Percentiles rank a stretch among this genome's conserved stretches.
These are phyloP conservation scores for Tolypocladium tundrense DNA, from an alignment of 2,329 filamentous ascomycete genomes.

Conservation along the genomic window DNA sequence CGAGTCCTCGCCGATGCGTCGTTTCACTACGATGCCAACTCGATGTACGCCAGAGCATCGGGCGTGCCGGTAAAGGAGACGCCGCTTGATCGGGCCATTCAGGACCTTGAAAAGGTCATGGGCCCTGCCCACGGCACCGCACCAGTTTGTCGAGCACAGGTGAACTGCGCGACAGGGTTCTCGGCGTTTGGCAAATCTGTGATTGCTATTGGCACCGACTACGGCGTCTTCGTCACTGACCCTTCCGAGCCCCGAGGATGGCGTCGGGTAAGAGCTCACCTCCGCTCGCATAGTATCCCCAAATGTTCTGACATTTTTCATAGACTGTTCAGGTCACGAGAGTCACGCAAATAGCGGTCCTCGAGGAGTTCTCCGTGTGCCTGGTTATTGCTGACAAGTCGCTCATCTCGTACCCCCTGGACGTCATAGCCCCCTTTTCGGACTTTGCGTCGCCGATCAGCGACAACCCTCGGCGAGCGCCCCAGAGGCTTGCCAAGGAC, in stretches of 20 bases:
- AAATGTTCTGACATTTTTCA: background rate
- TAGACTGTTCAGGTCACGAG: slow-evolving; percentile 66
- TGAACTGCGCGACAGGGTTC: slow-evolving; percentile 92
- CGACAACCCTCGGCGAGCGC: slow-evolving; percentile 73
- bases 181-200: slow-evolving; percentile 73
- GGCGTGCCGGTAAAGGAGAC: slow-evolving; percentile 79
- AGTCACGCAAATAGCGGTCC: slow-evolving; percentile 86
- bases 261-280: slow-evolving; percentile 56
- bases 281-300: background rate
- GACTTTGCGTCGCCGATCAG: slow-evolving; percentile 51
- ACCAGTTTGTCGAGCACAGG: slow-evolving; percentile 72
- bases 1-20: slow-evolving; percentile 87
- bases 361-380: slow-evolving; percentile 93
- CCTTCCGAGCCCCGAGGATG: slow-evolving; percentile 84
- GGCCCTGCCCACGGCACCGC: slow-evolving; percentile 59
- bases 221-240: slow-evolving; percentile 84
- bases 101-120: slow-evolving; percentile 74
- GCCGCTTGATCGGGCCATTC: slow-evolving; percentile 81
- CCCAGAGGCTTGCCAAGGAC: slow-evolving; percentile 84
- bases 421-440: slow-evolving; percentile 61
- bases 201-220: slow-evolving; percentile 91
- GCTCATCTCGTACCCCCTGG: slow-evolving; percentile 86
- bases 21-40: slow-evolving; percentile 66
- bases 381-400: slow-evolving; percentile 85
- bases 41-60: slow-evolving; percentile 47